Conservation (phyloP, 2,329 filamentous ascomycete genomes). For the Incumbomyces lentus region DNA sequence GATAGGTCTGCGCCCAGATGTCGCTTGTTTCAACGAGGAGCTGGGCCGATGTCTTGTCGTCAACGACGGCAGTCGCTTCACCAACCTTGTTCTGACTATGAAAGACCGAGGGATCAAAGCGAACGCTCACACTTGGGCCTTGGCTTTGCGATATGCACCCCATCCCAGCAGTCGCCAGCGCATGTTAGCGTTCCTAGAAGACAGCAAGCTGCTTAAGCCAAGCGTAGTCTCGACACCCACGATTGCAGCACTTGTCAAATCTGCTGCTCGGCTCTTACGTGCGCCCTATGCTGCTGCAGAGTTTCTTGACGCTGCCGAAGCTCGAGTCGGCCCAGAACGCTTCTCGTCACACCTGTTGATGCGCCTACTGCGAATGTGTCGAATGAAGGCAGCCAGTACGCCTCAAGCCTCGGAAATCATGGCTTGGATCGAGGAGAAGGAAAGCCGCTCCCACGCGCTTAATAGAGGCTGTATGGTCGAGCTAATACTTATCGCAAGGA, state of each 20-base stretch:
- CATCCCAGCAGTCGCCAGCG: background rate
- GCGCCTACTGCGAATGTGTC: background rate
- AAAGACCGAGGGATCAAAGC: background rate
- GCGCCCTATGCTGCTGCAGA: background rate
- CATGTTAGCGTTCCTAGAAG: background rate
- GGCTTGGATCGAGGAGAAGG: background rate
- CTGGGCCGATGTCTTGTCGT: background rate
- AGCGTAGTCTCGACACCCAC: too few species aligned
- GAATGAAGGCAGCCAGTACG: background rate
- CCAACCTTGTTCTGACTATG: background rate
- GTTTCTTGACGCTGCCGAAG: background rate
- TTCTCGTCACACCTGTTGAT: background rate
- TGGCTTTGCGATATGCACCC: background rate
- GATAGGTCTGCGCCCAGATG: slow-evolving; percentile 2
- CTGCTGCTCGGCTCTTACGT: background rate
- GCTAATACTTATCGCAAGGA: background rate
- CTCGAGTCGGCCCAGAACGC: background rate
- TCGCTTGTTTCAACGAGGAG: slow-evolving; percentile 3
- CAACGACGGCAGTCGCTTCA: background rate
- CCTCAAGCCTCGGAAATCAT: slow-evolving; percentile 1
- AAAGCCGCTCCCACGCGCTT: background rate
- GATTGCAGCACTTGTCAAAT: background rate
- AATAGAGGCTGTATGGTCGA: background rate
- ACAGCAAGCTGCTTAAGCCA: background rate
- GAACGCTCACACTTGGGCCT: background rate